phyloP scores from a whole-genome alignment of 257 asterid species.

The Nicotiana tomentosiformis region DNA sequence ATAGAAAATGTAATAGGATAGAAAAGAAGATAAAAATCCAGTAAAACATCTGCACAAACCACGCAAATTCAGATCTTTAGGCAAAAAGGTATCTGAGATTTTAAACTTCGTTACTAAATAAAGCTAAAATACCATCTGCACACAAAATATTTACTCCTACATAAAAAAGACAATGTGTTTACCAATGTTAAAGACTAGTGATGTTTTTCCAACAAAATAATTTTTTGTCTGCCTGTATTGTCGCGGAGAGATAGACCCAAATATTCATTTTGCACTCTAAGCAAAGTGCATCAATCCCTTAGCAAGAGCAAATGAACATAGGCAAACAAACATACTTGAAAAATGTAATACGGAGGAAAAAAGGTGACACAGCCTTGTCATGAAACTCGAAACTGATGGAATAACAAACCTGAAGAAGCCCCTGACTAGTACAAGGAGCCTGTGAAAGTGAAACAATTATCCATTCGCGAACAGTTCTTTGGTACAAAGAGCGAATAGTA shows the following conservation, averaged over 20 bases:
- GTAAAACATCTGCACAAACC: not conserved
- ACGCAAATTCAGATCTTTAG: not conserved
- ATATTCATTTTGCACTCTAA: slow-evolving; percentile 6
- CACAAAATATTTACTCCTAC: not conserved
- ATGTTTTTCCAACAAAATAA: not conserved
- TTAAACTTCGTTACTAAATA: not conserved
- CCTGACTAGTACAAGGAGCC: slow-evolving; percentile 99
- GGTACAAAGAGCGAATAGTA: slow-evolving; percentile 85
- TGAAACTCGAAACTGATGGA: not conserved
- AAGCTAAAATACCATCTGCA: not conserved
- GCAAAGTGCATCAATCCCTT: not conserved
- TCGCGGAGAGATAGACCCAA: not conserved
- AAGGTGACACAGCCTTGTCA: slow-evolving; percentile 4
- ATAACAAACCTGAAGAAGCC: slow-evolving; percentile 89
- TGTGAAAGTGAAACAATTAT: slow-evolving; percentile 84
- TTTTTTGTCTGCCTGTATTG: not conserved
- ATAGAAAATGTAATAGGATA: not conserved
- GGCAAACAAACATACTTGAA: not conserved
- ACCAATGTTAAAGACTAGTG: not conserved
- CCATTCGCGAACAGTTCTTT: slow-evolving; percentile 92
- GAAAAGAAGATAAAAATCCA: not conserved
- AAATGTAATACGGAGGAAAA: slow-evolving; percentile 8
- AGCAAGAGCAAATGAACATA: not conserved
- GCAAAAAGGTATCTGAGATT: not conserved
- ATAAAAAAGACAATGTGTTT: not conserved